Evolutionary conservation across 805 yeast species (phyloP).

Genomic region (Metschnikowia santaceciliae): DNA sequence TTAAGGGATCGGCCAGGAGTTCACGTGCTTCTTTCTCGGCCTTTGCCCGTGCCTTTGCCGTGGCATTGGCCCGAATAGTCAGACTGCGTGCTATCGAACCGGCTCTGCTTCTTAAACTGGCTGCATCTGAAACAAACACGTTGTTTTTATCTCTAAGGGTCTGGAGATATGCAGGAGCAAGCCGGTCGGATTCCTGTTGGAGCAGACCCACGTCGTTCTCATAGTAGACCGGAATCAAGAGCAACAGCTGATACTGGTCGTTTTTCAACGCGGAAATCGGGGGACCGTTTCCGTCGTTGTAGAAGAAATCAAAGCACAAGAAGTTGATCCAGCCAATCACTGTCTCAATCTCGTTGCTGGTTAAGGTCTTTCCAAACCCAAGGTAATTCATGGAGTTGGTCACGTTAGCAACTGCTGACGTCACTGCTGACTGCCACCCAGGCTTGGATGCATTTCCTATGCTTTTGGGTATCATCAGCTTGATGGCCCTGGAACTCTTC

Average conservation of each 20-base stretch:
- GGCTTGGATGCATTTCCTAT: constrained; percentile 8
- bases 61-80: constrained; percentile 71
- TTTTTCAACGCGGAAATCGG: constrained; percentile 59
- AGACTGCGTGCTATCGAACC: constrained; percentile 56
- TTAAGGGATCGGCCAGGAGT: constrained; percentile 29
- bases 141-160: constrained; percentile 47
- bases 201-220: constrained; percentile 47
- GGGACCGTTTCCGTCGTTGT: constrained; percentile 80
- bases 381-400: constrained; percentile 38
- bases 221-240: constrained; percentile 62
- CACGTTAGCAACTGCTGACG: constrained; percentile 49
- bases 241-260: constrained; percentile 58
- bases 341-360: constrained; percentile 59
- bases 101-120: constrained; percentile 27
- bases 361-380: constrained; percentile 54
- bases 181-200: constrained; percentile 53
- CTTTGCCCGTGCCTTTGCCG: constrained; percentile 49
- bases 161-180: constrained; percentile 52
- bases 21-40: constrained; percentile 22
- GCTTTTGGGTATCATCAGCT: constrained; percentile 21
- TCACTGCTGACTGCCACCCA: constrained; percentile 44
- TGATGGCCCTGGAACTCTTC: constrained; percentile 39
- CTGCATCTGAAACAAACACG: constrained; percentile 21
- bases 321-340: constrained; percentile 67
- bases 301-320: constrained; percentile 69